phyloP scores from a whole-genome alignment of 2,329 filamentous ascomycete genomes.

The Fusarium sp. region DNA sequence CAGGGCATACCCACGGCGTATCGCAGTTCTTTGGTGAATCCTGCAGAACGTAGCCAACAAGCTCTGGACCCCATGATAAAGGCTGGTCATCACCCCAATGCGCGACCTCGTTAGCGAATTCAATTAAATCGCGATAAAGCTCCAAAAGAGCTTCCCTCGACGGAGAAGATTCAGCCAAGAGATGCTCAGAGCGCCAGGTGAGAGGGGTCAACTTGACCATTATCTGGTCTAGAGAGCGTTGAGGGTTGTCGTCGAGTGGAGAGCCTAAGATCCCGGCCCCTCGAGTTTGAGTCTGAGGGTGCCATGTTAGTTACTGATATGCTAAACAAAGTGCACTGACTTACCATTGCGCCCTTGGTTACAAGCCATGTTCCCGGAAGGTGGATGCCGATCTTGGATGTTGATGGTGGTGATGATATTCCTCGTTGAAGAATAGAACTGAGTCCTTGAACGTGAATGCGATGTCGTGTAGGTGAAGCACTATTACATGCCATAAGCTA shows the following conservation, averaged over 20 bases:
- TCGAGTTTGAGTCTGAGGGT: not conserved
- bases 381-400: conserved; percentile 1
- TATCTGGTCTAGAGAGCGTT: conserved; percentile 10
- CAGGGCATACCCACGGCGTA: not conserved
- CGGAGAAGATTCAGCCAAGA: not conserved
- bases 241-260: not conserved
- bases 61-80: not conserved
- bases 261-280: conserved; percentile 9
- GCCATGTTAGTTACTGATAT: not conserved
- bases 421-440: not conserved
- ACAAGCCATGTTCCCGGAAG: conserved; percentile 4
- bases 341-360: conserved; percentile 4
- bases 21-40: not conserved
- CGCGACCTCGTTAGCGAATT: not conserved
- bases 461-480: not conserved
- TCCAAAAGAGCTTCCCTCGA: not conserved
- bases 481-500: conserved; percentile 9
- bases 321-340: too few relatives aligned
- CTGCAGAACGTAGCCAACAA: conserved; percentile 1
- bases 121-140: not conserved
- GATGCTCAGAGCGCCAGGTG: not conserved
- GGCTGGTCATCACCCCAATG: conserved; percentile 5
- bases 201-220: conserved; percentile 9
- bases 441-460: conserved; percentile 1
- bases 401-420: not conserved